phyloP scores from a whole-genome alignment of 2,329 filamentous ascomycete genomes.

The Chaetomium globosum region DNA sequence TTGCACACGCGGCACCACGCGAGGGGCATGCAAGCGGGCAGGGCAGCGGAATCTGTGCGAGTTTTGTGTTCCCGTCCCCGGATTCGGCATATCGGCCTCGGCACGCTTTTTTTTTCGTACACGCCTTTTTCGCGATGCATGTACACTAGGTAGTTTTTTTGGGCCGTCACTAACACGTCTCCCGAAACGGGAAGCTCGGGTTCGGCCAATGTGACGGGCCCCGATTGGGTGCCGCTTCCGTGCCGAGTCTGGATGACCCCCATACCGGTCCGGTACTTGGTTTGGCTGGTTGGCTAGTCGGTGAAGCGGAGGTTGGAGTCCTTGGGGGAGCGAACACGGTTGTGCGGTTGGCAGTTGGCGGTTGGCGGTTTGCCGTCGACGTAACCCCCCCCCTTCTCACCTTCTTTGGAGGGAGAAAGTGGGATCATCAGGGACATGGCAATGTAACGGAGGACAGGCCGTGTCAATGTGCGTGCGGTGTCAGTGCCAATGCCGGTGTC shows the following conservation, averaged over 20 bases:
- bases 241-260: slow-evolving; percentile 4
- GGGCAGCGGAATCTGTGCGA: slow-evolving; percentile 1
- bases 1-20: slow-evolving; percentile 11
- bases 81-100: slow-evolving; percentile 20
- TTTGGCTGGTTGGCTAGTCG: slow-evolving; percentile 17
- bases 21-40: neutral
- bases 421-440: slow-evolving; percentile 2
- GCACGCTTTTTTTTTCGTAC: slow-evolving; percentile 5
- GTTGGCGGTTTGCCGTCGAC: neutral
- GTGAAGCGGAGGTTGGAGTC: slow-evolving; percentile 2
- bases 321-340: neutral
- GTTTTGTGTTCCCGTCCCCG: neutral
- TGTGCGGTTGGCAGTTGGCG: neutral
- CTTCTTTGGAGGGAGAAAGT: neutral
- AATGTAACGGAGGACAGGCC: neutral
- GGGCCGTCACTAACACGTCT: neutral
- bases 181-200: slow-evolving; percentile 3
- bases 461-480: neutral
- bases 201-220: neutral
- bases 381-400: neutral
- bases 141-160: too few relatives aligned
- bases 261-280: slow-evolving; percentile 8
- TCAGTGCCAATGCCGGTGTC: neutral
- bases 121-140: too few relatives aligned
- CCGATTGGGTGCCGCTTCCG: slow-evolving; percentile 17